Percentiles rank a stretch among this genome's conserved stretches.
phyloP scores from a whole-genome alignment of 2,329 filamentous ascomycete species.

The Aureobasidium sp. region DNA sequence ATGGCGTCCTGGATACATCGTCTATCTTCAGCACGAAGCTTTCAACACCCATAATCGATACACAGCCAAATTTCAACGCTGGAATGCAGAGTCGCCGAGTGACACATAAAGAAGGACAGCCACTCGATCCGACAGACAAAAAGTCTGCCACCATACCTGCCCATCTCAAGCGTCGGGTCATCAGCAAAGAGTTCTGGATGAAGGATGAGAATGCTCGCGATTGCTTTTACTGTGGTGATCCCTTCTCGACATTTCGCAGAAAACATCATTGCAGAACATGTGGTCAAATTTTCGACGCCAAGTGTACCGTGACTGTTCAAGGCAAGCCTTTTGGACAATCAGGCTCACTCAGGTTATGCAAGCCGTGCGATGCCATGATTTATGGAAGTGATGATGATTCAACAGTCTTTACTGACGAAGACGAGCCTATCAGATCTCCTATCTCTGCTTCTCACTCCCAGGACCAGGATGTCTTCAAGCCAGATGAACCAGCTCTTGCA shows the following conservation, averaged over 20 bases:
- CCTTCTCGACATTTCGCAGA: conserved; percentile 86
- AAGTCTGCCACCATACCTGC: conserved; percentile 31
- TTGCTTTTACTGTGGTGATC: conserved; percentile 84
- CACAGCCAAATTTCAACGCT: conserved; percentile 15
- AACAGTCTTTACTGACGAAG: conserved; percentile 78
- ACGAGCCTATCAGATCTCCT: conserved; percentile 23
- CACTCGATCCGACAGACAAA: not conserved
- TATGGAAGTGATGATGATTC: conserved; percentile 87
- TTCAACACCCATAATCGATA: conserved; percentile 11
- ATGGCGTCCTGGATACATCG: conserved; percentile 7
- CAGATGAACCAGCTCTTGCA: conserved; percentile 28
- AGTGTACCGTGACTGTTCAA: conserved; percentile 86
- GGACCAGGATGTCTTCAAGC: conserved; percentile 14
- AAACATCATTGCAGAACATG: conserved; percentile 96
- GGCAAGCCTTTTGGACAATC: conserved; percentile 82
- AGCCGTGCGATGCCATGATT: conserved; percentile 84
- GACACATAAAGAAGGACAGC: not conserved
- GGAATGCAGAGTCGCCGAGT: conserved; percentile 11
- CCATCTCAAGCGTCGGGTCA: conserved; percentile 74
- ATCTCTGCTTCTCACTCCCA: not conserved
- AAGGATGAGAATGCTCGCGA: conserved; percentile 96
- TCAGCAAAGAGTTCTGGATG: conserved; percentile 99
- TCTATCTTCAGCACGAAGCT: not conserved
- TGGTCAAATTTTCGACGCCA: conserved; percentile 97
- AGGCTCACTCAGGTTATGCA: conserved; percentile 81